phyloP scores from a whole-genome alignment of 768 basidiomycete genomes.

The Russula sp. region DNA sequence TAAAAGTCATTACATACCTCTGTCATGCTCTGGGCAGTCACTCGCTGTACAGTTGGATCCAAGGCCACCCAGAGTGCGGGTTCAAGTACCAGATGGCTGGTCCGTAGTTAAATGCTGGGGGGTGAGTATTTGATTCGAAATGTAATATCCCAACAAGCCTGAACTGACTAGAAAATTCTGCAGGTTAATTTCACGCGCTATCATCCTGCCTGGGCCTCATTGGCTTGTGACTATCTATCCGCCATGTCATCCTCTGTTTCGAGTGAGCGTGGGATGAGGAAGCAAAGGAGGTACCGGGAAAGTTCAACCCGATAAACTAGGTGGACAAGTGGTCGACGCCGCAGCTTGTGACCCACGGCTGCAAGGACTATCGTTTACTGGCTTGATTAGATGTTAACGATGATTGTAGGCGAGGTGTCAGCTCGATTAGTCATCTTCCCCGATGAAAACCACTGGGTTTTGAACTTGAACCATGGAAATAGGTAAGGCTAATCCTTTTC shows the following conservation, averaged over 20 bases:
- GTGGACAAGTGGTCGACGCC: slow-evolving; percentile 85
- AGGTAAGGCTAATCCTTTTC: slow-evolving; percentile 38
- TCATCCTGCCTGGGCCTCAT: too few relatives aligned
- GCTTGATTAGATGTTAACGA: not conserved
- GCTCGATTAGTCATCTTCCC: slow-evolving; percentile 81
- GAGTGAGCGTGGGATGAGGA: too few relatives aligned
- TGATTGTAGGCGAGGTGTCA: slow-evolving; percentile 52
- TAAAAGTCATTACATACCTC: slow-evolving; percentile 27
- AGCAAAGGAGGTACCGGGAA: slow-evolving; percentile 46
- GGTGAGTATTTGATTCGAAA: too few relatives aligned
- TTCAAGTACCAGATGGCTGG: too few relatives aligned
- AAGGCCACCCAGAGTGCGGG: slow-evolving; percentile 84
- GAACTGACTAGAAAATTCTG: too few relatives aligned
- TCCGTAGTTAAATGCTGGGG: too few relatives aligned
- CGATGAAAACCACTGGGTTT: slow-evolving; percentile 90
- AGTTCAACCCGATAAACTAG: slow-evolving; percentile 77
- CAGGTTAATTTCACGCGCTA: too few relatives aligned
- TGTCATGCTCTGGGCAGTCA: slow-evolving; percentile 7
- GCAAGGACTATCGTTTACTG: slow-evolving; percentile 79
- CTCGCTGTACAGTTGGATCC: slow-evolving; percentile 68
- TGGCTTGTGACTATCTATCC: too few relatives aligned
- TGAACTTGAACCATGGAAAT: slow-evolving; percentile 70
- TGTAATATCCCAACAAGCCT: too few relatives aligned
- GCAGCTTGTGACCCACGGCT: slow-evolving; percentile 77
- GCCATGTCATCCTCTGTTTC: too few relatives aligned